Base-by-base conservation (phyloP, 192 early-diverging fungal species). In the Mortierella antarctica region DNA sequence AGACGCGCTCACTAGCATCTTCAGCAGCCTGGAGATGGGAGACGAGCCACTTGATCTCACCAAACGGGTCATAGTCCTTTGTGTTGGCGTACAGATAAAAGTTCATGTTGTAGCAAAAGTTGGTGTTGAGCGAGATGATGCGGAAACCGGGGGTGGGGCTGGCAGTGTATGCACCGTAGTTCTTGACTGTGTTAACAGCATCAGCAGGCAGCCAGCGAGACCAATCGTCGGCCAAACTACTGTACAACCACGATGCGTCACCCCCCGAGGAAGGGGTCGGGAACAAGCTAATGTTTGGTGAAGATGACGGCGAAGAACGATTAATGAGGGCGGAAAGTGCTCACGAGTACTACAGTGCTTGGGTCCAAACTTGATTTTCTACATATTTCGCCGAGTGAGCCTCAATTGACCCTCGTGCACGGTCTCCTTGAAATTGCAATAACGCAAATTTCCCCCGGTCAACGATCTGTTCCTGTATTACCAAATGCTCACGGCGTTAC, bases 31-130 rank as follows among this genome's bases (percentile, higher is more conserved):
- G 82, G 12, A 90, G 54, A 21, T 90, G 74, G 0, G 62, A 13
- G 21, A 90, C 58, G 12, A 90, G 23, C 88, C 88, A 89, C 13
- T 70, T 66, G 46, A 90, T 73, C 14, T 85, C 72, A 20, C 83
- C 82, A 55, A 88, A 80, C 4, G 87, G 87, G 47, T 89, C 87
- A 57, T 65, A 62, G 31, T 74, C 74, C 14, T 70, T 57, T 11
- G 77, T 73, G 39, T 82, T 48, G 14, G 76, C 79, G 54, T 85
- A 83, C 13, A 87, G 58, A 69, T 86, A 85, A 67, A 83, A 86
- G 74, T 90, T 88, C 42, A 86, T 57, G 23, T 58, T 84, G 65
- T 90, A 90, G 47, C 88, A 90, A 58, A 87, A 90, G 58, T 89
- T 90, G 46, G 86, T 90, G 60, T 90, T 90, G 20, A 90, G 57